These are phyloP conservation scores for Centella asiatica DNA, from an alignment of 129 eudicot species.

Conservation along the genomic window DNA sequence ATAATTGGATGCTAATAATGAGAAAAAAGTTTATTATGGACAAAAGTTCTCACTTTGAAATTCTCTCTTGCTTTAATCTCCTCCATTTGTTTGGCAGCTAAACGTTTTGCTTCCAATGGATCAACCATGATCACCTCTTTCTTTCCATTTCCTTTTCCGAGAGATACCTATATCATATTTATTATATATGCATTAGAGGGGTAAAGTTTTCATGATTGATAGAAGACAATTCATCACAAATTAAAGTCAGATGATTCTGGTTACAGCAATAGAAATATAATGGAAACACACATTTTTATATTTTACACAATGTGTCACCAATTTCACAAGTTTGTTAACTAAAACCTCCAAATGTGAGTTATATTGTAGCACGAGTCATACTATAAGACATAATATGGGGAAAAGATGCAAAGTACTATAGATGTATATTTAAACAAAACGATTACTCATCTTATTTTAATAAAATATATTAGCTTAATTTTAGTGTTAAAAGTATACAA, in stretches of 20 bases:
- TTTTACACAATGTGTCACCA: neutral
- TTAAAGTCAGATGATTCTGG: neutral
- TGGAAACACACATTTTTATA: neutral
- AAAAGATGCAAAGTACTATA: too few relatives aligned
- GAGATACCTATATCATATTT: constrained; percentile 39
- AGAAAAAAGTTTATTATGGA: neutral
- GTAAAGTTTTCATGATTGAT: neutral
- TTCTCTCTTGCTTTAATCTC: constrained; percentile 60
- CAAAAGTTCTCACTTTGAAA: constrained; percentile 35
- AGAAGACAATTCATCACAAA: neutral
- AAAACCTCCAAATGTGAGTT: too few relatives aligned
- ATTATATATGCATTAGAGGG: neutral
- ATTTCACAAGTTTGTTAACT: too few relatives aligned
- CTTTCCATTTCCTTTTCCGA: constrained; percentile 35
- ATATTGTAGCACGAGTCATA: too few relatives aligned
- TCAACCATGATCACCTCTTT: constrained; percentile 89
- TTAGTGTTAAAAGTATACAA: too few relatives aligned
- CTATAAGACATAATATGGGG: too few relatives aligned
- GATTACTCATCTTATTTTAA: too few relatives aligned
- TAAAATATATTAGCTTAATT: too few relatives aligned
- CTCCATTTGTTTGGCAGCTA: constrained; percentile 91
- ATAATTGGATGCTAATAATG: neutral
- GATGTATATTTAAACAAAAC: too few relatives aligned
- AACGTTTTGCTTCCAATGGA: constrained; percentile 86
- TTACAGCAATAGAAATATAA: too few relatives aligned